Conservation (phyloP, 257 asterid genomes). For the Solanum dulcamara region DNA sequence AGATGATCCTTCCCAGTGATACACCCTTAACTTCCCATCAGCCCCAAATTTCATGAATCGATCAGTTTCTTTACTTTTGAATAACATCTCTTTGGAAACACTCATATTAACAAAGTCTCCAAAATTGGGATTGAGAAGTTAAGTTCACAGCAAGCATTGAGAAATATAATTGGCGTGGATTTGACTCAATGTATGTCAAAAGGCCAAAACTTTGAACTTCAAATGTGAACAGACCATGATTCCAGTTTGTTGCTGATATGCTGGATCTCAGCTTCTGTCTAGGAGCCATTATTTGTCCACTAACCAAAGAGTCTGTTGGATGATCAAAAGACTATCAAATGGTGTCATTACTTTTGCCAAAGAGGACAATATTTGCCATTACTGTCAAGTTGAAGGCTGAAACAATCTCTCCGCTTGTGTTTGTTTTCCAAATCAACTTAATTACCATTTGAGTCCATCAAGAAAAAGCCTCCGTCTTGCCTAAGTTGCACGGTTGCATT, state of each 20-base stretch:
- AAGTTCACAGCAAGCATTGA: neutral
- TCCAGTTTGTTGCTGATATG: neutral
- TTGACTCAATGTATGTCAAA: neutral
- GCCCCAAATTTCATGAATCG: neutral
- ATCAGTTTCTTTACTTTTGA: neutral
- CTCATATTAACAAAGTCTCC: too few relatives aligned
- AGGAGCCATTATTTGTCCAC: neutral
- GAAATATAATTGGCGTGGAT: neutral
- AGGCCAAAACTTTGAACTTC: too few relatives aligned
- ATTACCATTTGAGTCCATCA: neutral
- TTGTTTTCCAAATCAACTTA: neutral
- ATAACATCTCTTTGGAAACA: neutral
- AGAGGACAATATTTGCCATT: neutral
- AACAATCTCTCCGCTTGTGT: neutral
- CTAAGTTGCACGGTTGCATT: neutral
- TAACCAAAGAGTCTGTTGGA: neutral
- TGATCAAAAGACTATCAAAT: conserved; percentile 5
- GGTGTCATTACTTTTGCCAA: neutral
- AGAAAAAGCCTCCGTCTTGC: neutral
- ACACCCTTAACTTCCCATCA: conserved; percentile 5
- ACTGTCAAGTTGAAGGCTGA: neutral
- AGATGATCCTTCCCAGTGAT: too few relatives aligned
- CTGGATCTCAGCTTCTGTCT: conserved; percentile 1
- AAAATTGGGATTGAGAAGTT: too few relatives aligned
- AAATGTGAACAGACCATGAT: neutral